phyloP scores from a whole-genome alignment of 1,284 basidiomycete genomes.

The Pholiota adiposa region DNA sequence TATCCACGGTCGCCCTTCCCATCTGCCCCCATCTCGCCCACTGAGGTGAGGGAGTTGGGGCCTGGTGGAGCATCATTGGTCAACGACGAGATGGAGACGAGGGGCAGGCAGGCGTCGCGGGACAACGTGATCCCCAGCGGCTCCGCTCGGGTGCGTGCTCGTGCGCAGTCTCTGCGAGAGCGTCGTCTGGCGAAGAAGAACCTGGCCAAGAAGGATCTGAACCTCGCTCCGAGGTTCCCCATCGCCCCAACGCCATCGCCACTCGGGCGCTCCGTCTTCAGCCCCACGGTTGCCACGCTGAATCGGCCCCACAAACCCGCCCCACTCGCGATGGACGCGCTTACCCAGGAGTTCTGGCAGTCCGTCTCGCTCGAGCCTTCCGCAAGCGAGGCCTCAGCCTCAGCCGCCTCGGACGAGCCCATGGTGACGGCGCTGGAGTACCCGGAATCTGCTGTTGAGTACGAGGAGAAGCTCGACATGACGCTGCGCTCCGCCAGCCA shows the following conservation, averaged over 20 bases:
- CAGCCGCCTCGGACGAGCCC: slow-evolving; percentile 31
- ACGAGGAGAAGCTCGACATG: slow-evolving; percentile 30
- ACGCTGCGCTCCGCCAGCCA: slow-evolving; percentile 24
- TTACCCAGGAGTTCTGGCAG: slow-evolving; percentile 47
- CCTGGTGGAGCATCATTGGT: neutral
- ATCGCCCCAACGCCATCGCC: slow-evolving; percentile 32
- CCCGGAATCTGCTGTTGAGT: slow-evolving; percentile 30
- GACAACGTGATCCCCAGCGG: slow-evolving; percentile 17
- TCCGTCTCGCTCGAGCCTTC: slow-evolving; percentile 38
- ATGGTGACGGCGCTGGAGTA: slow-evolving; percentile 35
- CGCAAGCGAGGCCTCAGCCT: slow-evolving; percentile 17
- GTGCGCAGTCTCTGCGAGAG: slow-evolving; percentile 26
- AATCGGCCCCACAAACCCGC: slow-evolving; percentile 34
- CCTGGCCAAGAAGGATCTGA: slow-evolving; percentile 18
- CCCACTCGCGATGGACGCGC: slow-evolving; percentile 33
- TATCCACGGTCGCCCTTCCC: slow-evolving; percentile 50
- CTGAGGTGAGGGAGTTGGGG: slow-evolving; percentile 21
- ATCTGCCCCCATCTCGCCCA: slow-evolving; percentile 36
- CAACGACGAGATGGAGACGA: slow-evolving; percentile 23
- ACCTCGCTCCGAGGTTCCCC: slow-evolving; percentile 15
- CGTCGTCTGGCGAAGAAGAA: slow-evolving; percentile 22
- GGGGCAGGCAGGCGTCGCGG: slow-evolving; percentile 26
- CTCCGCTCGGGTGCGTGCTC: slow-evolving; percentile 23
- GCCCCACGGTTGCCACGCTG: slow-evolving; percentile 30
- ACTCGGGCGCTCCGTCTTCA: slow-evolving; percentile 33